Conservation (phyloP, 2,329 filamentous ascomycete genomes). For the Aspergillus luchuensis region DNA sequence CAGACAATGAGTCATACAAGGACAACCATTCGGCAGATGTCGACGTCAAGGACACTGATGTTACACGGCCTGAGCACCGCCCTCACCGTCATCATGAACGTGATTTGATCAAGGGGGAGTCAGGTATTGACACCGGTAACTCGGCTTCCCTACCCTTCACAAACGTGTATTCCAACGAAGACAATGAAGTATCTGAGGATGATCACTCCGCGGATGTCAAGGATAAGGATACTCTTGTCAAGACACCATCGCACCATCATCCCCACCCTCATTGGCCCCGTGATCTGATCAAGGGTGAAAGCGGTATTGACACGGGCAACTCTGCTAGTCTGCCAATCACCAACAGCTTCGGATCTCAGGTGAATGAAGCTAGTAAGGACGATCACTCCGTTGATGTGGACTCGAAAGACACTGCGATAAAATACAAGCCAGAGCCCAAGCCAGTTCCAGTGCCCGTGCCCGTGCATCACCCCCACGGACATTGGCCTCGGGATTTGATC, state of each 20-base stretch:
- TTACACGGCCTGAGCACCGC: background rate
- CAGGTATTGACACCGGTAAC: background rate
- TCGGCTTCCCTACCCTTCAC: background rate
- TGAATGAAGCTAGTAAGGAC: background rate
- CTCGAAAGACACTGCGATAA: background rate
- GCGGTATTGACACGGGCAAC: slow-evolving; percentile 28
- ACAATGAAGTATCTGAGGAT: background rate
- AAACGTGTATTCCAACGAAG: background rate
- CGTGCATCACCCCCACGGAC: background rate
- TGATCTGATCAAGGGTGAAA: slow-evolving; percentile 24
- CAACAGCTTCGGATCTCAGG: background rate
- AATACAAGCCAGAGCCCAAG: background rate
- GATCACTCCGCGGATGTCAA: slow-evolving; percentile 1
- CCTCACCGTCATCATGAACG: background rate
- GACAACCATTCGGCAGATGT: slow-evolving; percentile 17
- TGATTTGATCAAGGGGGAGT: background rate
- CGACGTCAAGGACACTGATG: background rate
- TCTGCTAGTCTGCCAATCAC: background rate
- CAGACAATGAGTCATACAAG: background rate
- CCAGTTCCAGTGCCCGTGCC: too few species aligned
- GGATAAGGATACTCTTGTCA: background rate
- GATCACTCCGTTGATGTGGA: background rate
- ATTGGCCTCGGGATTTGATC: slow-evolving; percentile 14
- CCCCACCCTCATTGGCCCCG: background rate
- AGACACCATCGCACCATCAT: background rate